Evolutionary conservation across 2,329 filamentous ascomycete genomes (phyloP).

Genomic region (Cladobotryum mycophilum): DNA sequence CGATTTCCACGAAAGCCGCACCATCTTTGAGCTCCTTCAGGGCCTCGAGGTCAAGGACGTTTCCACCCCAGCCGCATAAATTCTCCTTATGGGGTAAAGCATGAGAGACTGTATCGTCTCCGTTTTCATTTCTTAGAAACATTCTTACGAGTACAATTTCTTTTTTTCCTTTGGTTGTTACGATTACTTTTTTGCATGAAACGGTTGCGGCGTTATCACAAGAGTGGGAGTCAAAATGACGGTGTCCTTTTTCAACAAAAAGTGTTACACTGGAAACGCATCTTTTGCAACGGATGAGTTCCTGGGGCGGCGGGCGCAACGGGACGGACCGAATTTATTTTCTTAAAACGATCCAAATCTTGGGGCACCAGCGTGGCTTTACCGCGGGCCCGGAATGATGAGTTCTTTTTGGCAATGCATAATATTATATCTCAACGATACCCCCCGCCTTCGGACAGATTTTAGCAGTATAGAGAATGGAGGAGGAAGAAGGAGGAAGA

Average conservation of each 20-base stretch:
- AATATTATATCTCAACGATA: constrained; percentile 35
- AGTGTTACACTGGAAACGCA: constrained; percentile 26
- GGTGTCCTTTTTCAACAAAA: constrained; percentile 35
- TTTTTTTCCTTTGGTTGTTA: no score
- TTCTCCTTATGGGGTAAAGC: not conserved
- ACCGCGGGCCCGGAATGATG: not conserved
- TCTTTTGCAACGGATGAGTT: constrained; percentile 1
- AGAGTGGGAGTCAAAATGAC: no score
- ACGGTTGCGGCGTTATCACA: no score
- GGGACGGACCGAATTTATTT: not conserved
- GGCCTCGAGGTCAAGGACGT: constrained; percentile 65
- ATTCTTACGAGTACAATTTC: no score
- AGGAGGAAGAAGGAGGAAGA: not conserved
- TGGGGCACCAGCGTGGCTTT: not conserved
- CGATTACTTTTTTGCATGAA: no score
- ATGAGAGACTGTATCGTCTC: no score
- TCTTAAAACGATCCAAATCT: not conserved
- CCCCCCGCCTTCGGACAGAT: constrained; percentile 24
- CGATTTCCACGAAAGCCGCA: constrained; percentile 80
- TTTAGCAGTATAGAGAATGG: not conserved
- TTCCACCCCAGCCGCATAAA: constrained; percentile 9
- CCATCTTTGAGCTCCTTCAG: constrained; percentile 81
- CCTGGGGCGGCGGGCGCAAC: constrained; percentile 1
- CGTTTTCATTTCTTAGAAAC: not conserved
- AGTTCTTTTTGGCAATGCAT: constrained; percentile 24